Percentiles rank a stretch among this genome's conserved stretches.
These are phyloP conservation scores for Hordeum pubiflorum DNA, from an alignment of 202 grass and related monocot genomes.

Conservation along the genomic window DNA sequence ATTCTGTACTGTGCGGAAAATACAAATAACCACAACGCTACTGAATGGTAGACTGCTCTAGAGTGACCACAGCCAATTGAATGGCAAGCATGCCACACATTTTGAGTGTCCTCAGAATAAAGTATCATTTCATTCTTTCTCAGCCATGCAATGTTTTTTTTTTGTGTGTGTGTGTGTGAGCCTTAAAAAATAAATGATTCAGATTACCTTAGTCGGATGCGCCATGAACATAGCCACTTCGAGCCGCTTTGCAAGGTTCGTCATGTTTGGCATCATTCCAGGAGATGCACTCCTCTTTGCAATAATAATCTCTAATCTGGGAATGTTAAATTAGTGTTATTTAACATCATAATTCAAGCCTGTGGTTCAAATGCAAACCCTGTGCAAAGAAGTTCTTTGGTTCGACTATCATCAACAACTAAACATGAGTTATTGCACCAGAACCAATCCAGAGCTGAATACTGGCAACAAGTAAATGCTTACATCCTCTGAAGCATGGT, in stretches of 20 bases:
- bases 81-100: not conserved
- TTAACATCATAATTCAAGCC: constrained; percentile 16
- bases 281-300: not conserved
- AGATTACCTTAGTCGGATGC: constrained; percentile 23
- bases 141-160: not conserved
- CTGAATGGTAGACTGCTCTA: not conserved
- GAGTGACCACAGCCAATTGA: not conserved
- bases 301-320: not conserved
- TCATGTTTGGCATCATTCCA: not conserved
- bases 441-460: not conserved
- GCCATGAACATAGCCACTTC: constrained; percentile 28
- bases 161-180: not conserved
- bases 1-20: not conserved
- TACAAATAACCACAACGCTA: not conserved
- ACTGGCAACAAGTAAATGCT: constrained; percentile 3
- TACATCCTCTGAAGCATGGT: constrained; percentile 34
- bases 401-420: not conserved
- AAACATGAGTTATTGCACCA: not conserved
- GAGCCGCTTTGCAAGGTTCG: constrained; percentile 9
- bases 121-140: not conserved
- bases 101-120: not conserved
- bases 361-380: not conserved
- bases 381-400: not conserved
- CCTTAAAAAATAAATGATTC: not conserved
- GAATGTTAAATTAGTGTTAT: constrained; percentile 24